phyloP scores from a whole-genome alignment of 2,329 filamentous ascomycete species.

The Sclerotinia subarctica region DNA sequence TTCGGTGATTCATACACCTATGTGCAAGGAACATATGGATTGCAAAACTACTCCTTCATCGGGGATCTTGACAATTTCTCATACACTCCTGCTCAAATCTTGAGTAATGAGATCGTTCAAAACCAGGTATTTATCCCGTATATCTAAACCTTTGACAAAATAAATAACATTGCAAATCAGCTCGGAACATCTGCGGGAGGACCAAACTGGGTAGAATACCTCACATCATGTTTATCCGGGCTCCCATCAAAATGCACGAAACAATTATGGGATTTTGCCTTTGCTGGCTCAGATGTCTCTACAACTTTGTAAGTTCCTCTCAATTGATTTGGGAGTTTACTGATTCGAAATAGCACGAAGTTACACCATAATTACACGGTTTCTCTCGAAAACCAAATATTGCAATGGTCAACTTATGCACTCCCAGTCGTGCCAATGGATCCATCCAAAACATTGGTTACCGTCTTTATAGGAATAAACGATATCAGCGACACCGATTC shows the following conservation, averaged over 20 bases:
- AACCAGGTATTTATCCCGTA: conserved; percentile 40
- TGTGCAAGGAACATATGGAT: conserved; percentile 51
- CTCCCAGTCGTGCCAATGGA: conserved; percentile 31
- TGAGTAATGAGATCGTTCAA: conserved; percentile 50
- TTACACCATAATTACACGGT: conserved; percentile 52
- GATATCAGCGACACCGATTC: conserved; percentile 51
- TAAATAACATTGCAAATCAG: background rate
- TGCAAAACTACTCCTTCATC: conserved; percentile 52
- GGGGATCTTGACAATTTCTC: conserved; percentile 49
- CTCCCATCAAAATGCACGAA: conserved; percentile 45
- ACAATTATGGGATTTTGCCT: conserved; percentile 56
- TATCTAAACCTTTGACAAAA: conserved; percentile 32
- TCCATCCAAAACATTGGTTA: conserved; percentile 44
- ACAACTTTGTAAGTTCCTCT: conserved; percentile 19
- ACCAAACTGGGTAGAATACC: conserved; percentile 49
- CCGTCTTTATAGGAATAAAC: conserved; percentile 56
- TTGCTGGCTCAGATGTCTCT: conserved; percentile 51
- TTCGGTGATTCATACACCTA: conserved; percentile 53
- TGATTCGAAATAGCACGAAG: conserved; percentile 40
- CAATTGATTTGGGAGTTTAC: background rate
- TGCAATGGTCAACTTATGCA: conserved; percentile 47
- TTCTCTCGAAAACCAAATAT: conserved; percentile 49
- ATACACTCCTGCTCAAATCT: conserved; percentile 45
- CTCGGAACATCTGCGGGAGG: conserved; percentile 17
- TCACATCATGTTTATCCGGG: conserved; percentile 51